These are phyloP conservation scores for Fistulifera pelliculosa DNA, from an alignment of 108 stramenopile species.

Conservation along the genomic window DNA sequence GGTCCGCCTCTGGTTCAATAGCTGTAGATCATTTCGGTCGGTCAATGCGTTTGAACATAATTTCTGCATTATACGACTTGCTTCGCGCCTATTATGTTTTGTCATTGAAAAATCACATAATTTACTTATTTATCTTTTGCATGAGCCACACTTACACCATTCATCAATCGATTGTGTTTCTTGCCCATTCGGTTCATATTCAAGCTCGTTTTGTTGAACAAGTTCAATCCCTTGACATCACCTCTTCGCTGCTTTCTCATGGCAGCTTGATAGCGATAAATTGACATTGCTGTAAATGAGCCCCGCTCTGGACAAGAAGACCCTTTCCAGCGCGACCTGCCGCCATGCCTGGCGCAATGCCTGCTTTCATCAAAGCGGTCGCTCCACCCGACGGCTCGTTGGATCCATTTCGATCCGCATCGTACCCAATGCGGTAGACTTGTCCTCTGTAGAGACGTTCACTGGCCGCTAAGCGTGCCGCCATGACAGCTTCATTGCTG, in stretches of 20 bases:
- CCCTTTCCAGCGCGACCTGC: constrained; percentile 49
- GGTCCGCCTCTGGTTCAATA: too few species aligned
- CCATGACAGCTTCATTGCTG: constrained; percentile 39
- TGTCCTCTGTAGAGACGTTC: constrained; percentile 67
- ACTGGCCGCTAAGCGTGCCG: constrained; percentile 62
- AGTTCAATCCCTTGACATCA: constrained; percentile 42
- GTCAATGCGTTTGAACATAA: too few species aligned
- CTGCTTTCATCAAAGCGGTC: constrained; percentile 9
- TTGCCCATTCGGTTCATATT: constrained; percentile 85
- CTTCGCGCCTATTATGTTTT: too few species aligned
- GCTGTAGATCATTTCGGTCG: too few species aligned
- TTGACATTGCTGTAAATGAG: constrained; percentile 60
- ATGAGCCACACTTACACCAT: constrained; percentile 66
- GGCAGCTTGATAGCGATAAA: constrained; percentile 77
- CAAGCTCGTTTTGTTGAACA: constrained; percentile 34
- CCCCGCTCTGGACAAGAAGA: constrained; percentile 39
- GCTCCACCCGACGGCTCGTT: background rate
- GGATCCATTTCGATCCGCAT: too few species aligned
- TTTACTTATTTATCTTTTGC: constrained; percentile 58
- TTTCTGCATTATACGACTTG: too few species aligned
- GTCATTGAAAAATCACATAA: too few species aligned
- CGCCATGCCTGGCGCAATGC: constrained; percentile 14
- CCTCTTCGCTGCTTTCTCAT: constrained; percentile 73
- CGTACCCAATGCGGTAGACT: constrained; percentile 31
- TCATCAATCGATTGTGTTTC: constrained; percentile 76